These are phyloP conservation scores for Papiliotrema terrestris DNA, from an alignment of 1,284 basidiomycete genomes.

Conservation along the genomic window DNA sequence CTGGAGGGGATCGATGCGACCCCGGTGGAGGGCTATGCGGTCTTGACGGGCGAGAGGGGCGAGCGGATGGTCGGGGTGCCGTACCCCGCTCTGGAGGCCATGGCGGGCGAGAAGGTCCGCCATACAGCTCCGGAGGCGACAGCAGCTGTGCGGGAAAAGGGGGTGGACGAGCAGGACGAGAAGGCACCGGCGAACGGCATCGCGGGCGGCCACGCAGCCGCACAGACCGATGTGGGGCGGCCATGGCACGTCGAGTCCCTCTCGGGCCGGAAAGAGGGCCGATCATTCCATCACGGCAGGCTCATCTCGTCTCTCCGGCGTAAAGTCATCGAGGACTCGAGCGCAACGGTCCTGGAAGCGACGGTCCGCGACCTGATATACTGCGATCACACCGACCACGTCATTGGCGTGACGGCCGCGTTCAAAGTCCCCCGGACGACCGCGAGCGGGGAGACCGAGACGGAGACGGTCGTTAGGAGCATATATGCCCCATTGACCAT, in stretches of 20 bases:
- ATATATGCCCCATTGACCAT: conserved; percentile 73
- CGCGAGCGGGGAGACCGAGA: not conserved
- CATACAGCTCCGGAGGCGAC: not conserved
- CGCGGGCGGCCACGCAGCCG: not conserved
- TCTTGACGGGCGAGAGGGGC: conserved; percentile 60
- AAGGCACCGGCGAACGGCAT: not conserved
- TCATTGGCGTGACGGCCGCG: conserved; percentile 63
- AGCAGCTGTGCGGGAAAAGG: not conserved
- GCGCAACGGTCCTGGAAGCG: conserved; percentile 67
- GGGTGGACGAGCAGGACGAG: not conserved
- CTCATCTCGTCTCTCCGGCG: conserved; percentile 77
- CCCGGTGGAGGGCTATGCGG: conserved; percentile 81
- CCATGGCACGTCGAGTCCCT: conserved; percentile 29
- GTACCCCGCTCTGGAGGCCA: conserved; percentile 66
- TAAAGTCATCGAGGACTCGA: conserved; percentile 55
- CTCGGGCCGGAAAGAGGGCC: conserved; percentile 54
- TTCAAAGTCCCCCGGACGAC: conserved; percentile 26
- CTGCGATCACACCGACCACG: conserved; percentile 57
- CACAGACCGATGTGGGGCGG: not conserved
- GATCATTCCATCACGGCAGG: conserved; percentile 91
- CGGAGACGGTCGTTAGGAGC: conserved; percentile 28
- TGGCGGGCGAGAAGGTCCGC: conserved; percentile 11
- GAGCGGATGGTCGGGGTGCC: conserved; percentile 62
- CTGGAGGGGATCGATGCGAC: conserved; percentile 86
- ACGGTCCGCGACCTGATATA: conserved; percentile 72